A percentile compares a stretch with the other conserved stretches of the same genome.
These are phyloP conservation scores for Acanthochlamys bracteata DNA, from an alignment of 106 monocot genomes.

Conservation along the genomic window DNA sequence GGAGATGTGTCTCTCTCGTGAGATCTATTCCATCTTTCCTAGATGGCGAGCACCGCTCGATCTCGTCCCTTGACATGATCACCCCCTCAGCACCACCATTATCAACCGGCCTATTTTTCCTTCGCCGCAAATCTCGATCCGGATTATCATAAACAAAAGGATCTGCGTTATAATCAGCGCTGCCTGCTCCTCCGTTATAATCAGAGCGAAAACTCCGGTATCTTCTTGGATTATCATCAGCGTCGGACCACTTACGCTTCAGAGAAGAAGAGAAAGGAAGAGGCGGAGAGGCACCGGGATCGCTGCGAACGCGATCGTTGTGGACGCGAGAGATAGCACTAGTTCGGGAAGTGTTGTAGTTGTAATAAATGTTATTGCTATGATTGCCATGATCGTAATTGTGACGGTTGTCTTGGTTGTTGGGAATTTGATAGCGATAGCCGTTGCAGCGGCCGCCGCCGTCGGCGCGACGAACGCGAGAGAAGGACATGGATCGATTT, in stretches of 20 bases:
- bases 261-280: background rate
- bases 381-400: too few relatives aligned
- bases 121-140: background rate
- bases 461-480: background rate
- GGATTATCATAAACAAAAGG: background rate
- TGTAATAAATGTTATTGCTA: too few relatives aligned
- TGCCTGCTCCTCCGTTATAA: background rate
- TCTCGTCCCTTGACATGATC: slow-evolving; percentile 77
- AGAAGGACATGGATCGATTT: slow-evolving; percentile 14
- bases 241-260: background rate
- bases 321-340: background rate
- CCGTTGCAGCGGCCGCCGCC: background rate
- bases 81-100: too few relatives aligned
- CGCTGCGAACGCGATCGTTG: background rate
- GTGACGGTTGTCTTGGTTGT: too few relatives aligned
- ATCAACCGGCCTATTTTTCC: slow-evolving; percentile 9
- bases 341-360: background rate
- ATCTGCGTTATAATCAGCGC: too few relatives aligned
- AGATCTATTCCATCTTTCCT: slow-evolving; percentile 80
- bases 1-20: slow-evolving; percentile 45
- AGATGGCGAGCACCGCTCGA: slow-evolving; percentile 83
- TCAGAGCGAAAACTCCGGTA: background rate
- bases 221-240: background rate
- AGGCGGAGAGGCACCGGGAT: background rate
- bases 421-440: too few relatives aligned